Base-by-base conservation (phyloP, 805 yeast species). In the Metschnikowia lunata region DNA sequence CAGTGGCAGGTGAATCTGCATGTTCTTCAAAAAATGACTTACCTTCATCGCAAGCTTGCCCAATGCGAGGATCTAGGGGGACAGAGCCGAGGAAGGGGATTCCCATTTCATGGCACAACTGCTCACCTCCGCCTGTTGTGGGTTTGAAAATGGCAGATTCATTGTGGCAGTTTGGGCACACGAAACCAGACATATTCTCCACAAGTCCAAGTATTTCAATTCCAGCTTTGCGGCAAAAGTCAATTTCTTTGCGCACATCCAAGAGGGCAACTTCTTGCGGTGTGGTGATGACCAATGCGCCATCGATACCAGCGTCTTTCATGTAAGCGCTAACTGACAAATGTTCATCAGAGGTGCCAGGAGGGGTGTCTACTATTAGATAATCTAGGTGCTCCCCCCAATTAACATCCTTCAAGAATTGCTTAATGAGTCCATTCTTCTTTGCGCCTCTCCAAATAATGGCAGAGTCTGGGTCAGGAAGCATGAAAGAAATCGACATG, bases 331-430 rank as follows among this genome's bases (percentile, higher is more conserved):
- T 87, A 29, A 93, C 90, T 7, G 95, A 83, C 34, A 93, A 74
- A 65, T 93, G 99, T 62, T 93, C 99, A 64, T 93, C 99, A 0
- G 96, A 85, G 0, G 99, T 93, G 0, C 99, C 99, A 0, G 99
- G 99, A 0, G 99, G 99, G 0, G 99, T 93, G 58, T 93, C 99
- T 13, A 93, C 85, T 12, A 93, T 76, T 52, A 93, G 71, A 58
- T 86, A 93, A 62, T 93, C 97, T 44, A 86, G 65, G 38, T 54
- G 65, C 23, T 76, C 75, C 5, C 96, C 96, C 99, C 99, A 93
- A 56, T 88, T 89, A 2, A 93, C 97, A 56, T 91, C 97, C 59
- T 86, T 88, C 42, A 93, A 71, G 57, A 93, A 93, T 67, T 89
- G 96, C 59, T 93, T 93, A 41, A 93, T 93, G 38, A 93, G 72